A percentile compares a stretch with the other conserved stretches of the same genome.
Conservation (phyloP, 2,329 filamentous ascomycete genomes). For the Epichloe amarillans region DNA sequence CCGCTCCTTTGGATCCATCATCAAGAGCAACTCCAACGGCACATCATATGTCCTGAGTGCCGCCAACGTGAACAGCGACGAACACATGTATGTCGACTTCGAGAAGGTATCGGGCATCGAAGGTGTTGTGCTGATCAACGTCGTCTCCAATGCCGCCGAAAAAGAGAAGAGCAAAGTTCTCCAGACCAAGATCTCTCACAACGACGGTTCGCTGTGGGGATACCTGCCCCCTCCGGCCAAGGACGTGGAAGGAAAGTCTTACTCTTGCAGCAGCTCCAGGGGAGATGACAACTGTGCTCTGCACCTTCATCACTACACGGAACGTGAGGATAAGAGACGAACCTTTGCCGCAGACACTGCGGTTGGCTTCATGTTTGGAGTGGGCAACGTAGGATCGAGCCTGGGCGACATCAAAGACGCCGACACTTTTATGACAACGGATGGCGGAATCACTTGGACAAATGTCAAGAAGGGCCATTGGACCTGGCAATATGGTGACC, state of each 20-base stretch:
- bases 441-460: slow-evolving; percentile 84
- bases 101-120: slow-evolving; percentile 91
- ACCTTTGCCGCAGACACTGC: slow-evolving; percentile 83
- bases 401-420: slow-evolving; percentile 56
- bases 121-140: slow-evolving; percentile 77
- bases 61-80: slow-evolving; percentile 67
- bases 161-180: slow-evolving; percentile 72
- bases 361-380: slow-evolving; percentile 78
- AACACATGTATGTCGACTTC: slow-evolving; percentile 73
- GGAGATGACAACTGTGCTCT: slow-evolving; percentile 62
- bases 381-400: slow-evolving; percentile 73
- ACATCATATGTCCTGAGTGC: slow-evolving; percentile 86
- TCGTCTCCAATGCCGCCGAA: slow-evolving; percentile 61
- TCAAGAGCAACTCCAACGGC: slow-evolving; percentile 98
- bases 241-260: slow-evolving; percentile 58
- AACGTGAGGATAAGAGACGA: slow-evolving; percentile 66
- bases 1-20: slow-evolving; percentile 67
- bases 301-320: slow-evolving; percentile 92
- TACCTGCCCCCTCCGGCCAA: slow-evolving; percentile 61
- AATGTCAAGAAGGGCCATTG: slow-evolving; percentile 76
- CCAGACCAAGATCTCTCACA: slow-evolving; percentile 88
- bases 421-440: slow-evolving; percentile 80
- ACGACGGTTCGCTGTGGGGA: slow-evolving; percentile 83
- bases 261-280: slow-evolving; percentile 47
- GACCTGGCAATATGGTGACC: slow-evolving; percentile 91